A percentile compares a stretch with the other conserved stretches of the same genome.
phyloP scores from a whole-genome alignment of 306 rosid species.

The Gynostemma pentaphyllum region DNA sequence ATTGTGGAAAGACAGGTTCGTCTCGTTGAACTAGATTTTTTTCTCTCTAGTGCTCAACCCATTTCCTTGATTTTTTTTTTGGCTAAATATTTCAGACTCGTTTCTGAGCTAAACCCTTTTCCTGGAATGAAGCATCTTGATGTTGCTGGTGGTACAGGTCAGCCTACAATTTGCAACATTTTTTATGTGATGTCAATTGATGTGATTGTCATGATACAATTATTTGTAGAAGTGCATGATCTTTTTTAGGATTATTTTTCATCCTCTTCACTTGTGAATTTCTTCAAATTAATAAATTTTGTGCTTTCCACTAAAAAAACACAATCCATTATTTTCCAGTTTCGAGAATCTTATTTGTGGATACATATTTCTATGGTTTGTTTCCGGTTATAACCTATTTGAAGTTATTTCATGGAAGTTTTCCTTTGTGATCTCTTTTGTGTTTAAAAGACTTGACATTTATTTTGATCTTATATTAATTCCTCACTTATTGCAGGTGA shows the following conservation, averaged over 20 bases:
- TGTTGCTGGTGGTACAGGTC: constrained; percentile 98
- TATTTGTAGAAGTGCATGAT: not conserved
- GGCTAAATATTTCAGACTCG: constrained; percentile 46
- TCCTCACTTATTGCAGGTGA: constrained; percentile 51
- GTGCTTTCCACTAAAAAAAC: not conserved
- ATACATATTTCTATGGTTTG: not conserved
- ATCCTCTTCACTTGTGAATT: not conserved
- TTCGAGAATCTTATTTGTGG: not conserved
- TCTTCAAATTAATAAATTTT: not conserved
- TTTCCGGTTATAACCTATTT: not conserved
- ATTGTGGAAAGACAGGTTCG: constrained; percentile 92
- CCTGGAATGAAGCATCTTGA: constrained; percentile 97
- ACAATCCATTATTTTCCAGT: not conserved
- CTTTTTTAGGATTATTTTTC: too few species aligned
- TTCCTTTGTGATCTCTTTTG: not conserved
- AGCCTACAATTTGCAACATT: constrained; percentile 1
- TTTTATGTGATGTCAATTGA: not conserved
- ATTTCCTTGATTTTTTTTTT: constrained; percentile 7
- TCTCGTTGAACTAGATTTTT: not conserved
- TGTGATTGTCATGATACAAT: constrained; percentile 1
- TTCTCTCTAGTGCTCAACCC: not conserved
- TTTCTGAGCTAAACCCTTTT: constrained; percentile 80
- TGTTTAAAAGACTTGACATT: not conserved
- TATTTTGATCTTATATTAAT: not conserved
- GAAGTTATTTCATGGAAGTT: not conserved